Evolutionary conservation across 495 filamentous ascomycete genomes (phyloP), one percentile per base, ranked within the genome.

Genomic region (Choiromyces venosus): DNA sequence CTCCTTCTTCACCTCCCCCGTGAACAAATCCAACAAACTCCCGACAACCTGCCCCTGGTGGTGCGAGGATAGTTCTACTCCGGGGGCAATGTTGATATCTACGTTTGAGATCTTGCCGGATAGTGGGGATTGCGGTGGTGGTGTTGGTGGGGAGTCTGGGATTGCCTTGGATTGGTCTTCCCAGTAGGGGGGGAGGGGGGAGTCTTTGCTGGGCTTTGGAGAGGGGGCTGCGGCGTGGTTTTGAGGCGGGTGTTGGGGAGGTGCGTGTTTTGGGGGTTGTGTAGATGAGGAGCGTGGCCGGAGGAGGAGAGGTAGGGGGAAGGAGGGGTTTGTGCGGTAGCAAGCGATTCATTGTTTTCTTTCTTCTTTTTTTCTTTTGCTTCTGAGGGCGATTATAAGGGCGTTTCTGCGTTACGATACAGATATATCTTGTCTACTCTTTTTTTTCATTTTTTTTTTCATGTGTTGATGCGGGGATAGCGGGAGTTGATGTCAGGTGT

Each of bases 1-100:
- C 64, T 72, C 69, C 38, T 52, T 52, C 71, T 72, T 37, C 40
- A 35, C 40, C 21, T 10, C 21, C 10, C 69, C 39, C n/a, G 25
- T 2, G 21, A 73, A 33, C 21, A 52, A 21, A 29, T 66, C 56
- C n/a, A 74, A 37, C 35, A 74, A 18, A 1, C 70, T 64, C 1
- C 73, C 70, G 19, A 56, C 35, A 37, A 66, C n/a, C 39, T 40
- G 36, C 1, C 61, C 39, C 37, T 72, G 52, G 29, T 66, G 39
- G 18, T 44, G 69, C 5, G 33, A 52, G 12, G n/a, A 12, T 37
- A 64, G 25, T 56, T 71, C 25, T 0, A 72, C 68, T 18, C 52
- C 12, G 33, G 33, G n/a, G 4, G 38, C 38, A 19, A 16, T 46
- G 4, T 46, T 2, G 70, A 73, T 74, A 44, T 66, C 39, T 4